Percentiles rank a stretch among this genome's conserved stretches.
phyloP scores from a whole-genome alignment of 2,329 filamentous ascomycete genomes.

The Epichloe sylvatica region DNA sequence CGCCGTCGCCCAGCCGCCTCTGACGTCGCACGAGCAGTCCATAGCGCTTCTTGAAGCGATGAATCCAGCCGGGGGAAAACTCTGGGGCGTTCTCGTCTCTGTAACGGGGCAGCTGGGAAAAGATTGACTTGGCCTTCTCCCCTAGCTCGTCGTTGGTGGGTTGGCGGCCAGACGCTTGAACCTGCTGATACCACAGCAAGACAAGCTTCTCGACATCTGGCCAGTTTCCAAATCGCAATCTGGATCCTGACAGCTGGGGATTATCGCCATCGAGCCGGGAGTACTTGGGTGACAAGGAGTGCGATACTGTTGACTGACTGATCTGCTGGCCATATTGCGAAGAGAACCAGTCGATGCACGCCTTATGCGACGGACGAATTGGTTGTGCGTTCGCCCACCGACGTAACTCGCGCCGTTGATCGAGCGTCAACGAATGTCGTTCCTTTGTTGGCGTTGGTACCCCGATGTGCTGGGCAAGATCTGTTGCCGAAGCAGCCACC shows the following conservation, averaged over 20 bases:
- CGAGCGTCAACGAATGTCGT: constrained; percentile 46
- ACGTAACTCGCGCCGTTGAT: constrained; percentile 46
- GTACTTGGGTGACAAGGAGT: constrained; percentile 48
- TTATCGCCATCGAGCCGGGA: constrained; percentile 45
- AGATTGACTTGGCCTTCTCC: constrained; percentile 47
- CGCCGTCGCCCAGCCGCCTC: constrained; percentile 35
- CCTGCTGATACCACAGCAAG: constrained; percentile 40
- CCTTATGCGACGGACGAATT: constrained; percentile 44
- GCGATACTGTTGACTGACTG: constrained; percentile 49
- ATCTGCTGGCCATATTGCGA: constrained; percentile 44
- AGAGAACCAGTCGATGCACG: constrained; percentile 50
- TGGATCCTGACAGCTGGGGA: constrained; percentile 47
- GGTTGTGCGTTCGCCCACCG: constrained; percentile 45
- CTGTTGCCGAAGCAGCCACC: constrained; percentile 18
- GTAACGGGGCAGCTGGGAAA: constrained; percentile 43
- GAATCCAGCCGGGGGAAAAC: constrained; percentile 53
- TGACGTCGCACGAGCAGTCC: constrained; percentile 43
- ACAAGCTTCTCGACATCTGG: constrained; percentile 48
- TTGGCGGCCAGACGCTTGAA: constrained; percentile 37
- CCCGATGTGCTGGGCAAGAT: constrained; percentile 11
- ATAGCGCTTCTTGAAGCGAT: constrained; percentile 50
- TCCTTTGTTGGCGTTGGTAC: constrained; percentile 24
- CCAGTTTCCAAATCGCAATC: constrained; percentile 50
- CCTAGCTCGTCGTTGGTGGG: constrained; percentile 49
- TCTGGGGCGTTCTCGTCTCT: constrained; percentile 46